These are phyloP conservation scores for Melocanna baccifera DNA, from an alignment of 176 grass and related monocot genomes.

Conservation along the genomic window DNA sequence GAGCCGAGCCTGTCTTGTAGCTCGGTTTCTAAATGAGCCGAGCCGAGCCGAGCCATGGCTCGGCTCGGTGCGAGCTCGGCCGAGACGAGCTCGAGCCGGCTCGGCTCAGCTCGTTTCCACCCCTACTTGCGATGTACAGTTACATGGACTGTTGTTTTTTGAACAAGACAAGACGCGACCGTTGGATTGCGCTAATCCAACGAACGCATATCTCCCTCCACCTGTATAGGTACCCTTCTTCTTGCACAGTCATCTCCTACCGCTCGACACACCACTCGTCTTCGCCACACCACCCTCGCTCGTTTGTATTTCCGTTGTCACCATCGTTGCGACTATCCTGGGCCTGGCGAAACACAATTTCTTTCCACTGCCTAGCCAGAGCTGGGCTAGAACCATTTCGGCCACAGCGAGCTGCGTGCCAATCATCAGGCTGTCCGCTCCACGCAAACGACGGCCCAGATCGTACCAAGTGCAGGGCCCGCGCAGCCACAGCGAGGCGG, in stretches of 20 bases:
- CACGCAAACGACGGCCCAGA: slow-evolving; percentile 25
- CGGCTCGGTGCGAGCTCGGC: too few species aligned
- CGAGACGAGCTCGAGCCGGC: too few species aligned
- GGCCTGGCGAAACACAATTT: not conserved
- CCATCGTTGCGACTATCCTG: not conserved
- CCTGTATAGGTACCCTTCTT: not conserved
- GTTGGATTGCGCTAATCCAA: not conserved
- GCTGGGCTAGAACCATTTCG: not conserved
- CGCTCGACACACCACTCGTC: not conserved
- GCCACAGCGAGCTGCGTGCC: not conserved
- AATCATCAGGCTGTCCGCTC: not conserved
- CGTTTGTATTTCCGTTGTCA: accelerated
- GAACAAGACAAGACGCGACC: not conserved
- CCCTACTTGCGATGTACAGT: accelerated
- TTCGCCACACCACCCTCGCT: accelerated
- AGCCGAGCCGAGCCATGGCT: too few species aligned
- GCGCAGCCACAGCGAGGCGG: not conserved
- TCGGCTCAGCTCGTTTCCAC: too few species aligned
- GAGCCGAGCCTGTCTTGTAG: too few species aligned
- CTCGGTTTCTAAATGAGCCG: too few species aligned
- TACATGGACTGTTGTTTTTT: not conserved
- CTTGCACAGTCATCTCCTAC: not conserved
- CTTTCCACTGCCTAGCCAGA: not conserved
- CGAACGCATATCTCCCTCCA: accelerated
- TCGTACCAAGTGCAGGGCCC: not conserved